These are phyloP conservation scores for Nadsonia commutata DNA, from an alignment of 1,139 yeast genomes.

Conservation along the genomic window DNA sequence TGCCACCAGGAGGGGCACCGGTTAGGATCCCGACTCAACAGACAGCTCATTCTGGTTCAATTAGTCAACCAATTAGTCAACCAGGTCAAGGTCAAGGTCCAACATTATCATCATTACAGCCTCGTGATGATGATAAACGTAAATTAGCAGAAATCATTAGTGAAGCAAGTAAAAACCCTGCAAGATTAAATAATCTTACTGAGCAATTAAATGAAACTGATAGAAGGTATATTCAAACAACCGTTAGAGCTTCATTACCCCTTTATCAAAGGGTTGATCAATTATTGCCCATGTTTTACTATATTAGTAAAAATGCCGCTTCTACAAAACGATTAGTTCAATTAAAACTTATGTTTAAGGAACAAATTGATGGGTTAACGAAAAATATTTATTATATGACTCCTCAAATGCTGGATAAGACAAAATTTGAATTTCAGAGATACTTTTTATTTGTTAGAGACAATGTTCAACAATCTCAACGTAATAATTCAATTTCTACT, in stretches of 20 bases:
- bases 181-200: constrained; percentile 53
- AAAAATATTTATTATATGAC: constrained; percentile 50
- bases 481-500: neutral
- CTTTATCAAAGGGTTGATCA: constrained; percentile 59
- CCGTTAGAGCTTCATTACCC: constrained; percentile 43
- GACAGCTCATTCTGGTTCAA: constrained; percentile 8
- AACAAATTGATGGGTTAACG: constrained; percentile 53
- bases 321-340: constrained; percentile 67
- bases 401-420: constrained; percentile 54
- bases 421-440: constrained; percentile 56
- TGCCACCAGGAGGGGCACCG: constrained; percentile 10
- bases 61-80: constrained; percentile 11
- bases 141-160: constrained; percentile 49
- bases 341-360: constrained; percentile 64
- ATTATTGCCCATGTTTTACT: constrained; percentile 61
- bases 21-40: constrained; percentile 9
- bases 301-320: constrained; percentile 55
- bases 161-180: constrained; percentile 54
- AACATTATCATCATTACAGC: constrained; percentile 11
- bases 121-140: constrained; percentile 31
- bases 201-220: constrained; percentile 45
- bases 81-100: constrained; percentile 10
- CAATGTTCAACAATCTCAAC: constrained; percentile 21
- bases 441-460: constrained; percentile 62
- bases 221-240: constrained; percentile 45